Evolutionary conservation across 768 basidiomycete species (phyloP), one percentile per base, ranked within the genome.

Genomic region (Mycena rebaudengoi): DNA sequence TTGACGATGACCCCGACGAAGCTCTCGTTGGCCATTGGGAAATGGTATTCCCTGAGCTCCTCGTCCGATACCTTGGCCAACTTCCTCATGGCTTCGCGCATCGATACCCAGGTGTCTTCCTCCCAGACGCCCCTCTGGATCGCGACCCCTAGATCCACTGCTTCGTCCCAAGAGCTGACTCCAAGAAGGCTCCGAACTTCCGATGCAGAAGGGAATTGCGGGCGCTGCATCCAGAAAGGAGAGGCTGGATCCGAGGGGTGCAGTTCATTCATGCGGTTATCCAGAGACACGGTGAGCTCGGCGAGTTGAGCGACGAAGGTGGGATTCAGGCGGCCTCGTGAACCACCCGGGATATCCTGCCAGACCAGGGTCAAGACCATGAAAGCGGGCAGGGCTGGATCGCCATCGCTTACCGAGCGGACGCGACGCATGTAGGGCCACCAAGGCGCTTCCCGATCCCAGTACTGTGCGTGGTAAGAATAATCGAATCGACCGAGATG

Each of bases 351-450:
- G 16, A 7, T 20, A 8, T 18, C 45, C 7, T 10, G 5, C 45
- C 45, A 46, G 5, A 18, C 8, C 12, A 5, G 23, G 8, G 23
- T 7, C 8, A 46, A 26, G 10, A 26, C 21, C 13, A 10, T 20
- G 21, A 25, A 46, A 5, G 21, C 21, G 7, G 40, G 28, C 5
- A 30, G 49, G 35, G 21, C n/a, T 5, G 26, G 20, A 2, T 4
- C 28, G 20, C 35, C 28, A 21, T 51, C 58, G 1, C n/a, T n/a
- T n/a, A n/a, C 29, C 16, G 4, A 1, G 6, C 2, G n/a, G 1
- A 14, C 2, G 2, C 48, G 49, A 8, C 49, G 37, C 20, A 60
- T 44, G 48, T 32, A 60, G 7, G 59, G 28, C 59, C 59, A 60
- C 20, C 52, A 39, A 2, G 35, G 1, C 2, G n/a, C 14, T 2